Conservation (phyloP, 2,329 filamentous ascomycete species). For the Microsporum audouinii region DNA sequence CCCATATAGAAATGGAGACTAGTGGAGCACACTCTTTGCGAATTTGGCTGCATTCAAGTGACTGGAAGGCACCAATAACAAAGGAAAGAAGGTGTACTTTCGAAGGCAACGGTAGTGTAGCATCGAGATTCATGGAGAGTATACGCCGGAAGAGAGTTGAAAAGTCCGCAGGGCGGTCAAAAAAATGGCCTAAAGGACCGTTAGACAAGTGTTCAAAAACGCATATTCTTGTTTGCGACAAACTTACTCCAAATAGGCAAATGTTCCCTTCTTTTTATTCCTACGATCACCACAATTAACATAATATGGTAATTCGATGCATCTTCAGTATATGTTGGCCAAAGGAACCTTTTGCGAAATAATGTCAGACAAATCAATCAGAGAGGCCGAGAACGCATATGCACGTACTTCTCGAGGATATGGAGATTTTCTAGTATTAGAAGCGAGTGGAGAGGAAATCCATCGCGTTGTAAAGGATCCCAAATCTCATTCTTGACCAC, state of each 20-base stretch:
- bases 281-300: slow-evolving; percentile 72
- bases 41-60: slow-evolving; percentile 74
- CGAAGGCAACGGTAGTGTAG: slow-evolving; percentile 52
- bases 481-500: slow-evolving; percentile 80
- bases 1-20: slow-evolving; percentile 91
- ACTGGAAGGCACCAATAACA: slow-evolving; percentile 85
- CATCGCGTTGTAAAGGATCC: slow-evolving; percentile 72
- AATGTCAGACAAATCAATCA: slow-evolving; percentile 15
- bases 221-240: background rate
- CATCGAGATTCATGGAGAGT: slow-evolving; percentile 72
- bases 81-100: slow-evolving; percentile 79
- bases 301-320: slow-evolving; percentile 87
- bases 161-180: slow-evolving; percentile 67
- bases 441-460: slow-evolving; percentile 65
- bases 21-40: slow-evolving; percentile 93
- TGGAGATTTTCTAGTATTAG: slow-evolving; percentile 81
- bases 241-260: slow-evolving; percentile 69
- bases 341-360: slow-evolving; percentile 53
- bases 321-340: slow-evolving; percentile 83
- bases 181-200: slow-evolving; percentile 53
- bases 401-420: slow-evolving; percentile 61
- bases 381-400: background rate
- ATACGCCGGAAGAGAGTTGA: slow-evolving; percentile 80
- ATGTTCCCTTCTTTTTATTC: slow-evolving; percentile 77
- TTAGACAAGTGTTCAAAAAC: slow-evolving; percentile 23